phyloP scores from a whole-genome alignment of 805 yeast species.

The Peterozyma toletana region DNA sequence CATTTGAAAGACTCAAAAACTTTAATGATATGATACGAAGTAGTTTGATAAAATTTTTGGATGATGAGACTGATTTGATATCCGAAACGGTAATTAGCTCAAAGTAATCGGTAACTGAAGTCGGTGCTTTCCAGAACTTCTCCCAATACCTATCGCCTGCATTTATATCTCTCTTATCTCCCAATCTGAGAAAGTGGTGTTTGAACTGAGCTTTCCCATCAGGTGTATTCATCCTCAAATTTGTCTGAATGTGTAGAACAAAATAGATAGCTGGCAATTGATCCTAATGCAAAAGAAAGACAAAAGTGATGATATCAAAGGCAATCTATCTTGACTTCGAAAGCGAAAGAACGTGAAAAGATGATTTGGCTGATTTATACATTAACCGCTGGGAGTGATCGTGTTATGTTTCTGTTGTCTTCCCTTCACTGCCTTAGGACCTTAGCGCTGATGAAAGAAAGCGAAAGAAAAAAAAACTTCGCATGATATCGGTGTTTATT shows the following conservation, averaged over 20 bases:
- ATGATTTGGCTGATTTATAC: too few relatives aligned
- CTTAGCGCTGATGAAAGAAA: too few relatives aligned
- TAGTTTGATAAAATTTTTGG: constrained; percentile 54
- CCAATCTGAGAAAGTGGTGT: constrained; percentile 52
- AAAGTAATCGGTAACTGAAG: constrained; percentile 48
- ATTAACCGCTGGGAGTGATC: too few relatives aligned
- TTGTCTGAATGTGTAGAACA: background rate
- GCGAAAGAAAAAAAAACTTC: too few relatives aligned
- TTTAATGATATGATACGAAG: constrained; percentile 31
- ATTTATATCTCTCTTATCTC: constrained; percentile 33
- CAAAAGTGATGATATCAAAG: too few relatives aligned
- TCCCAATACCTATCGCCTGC: constrained; percentile 35
- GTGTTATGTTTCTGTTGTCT: too few relatives aligned
- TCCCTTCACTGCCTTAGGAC: too few relatives aligned
- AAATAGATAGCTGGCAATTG: background rate
- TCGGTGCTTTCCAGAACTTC: constrained; percentile 40
- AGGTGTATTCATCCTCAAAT: constrained; percentile 54
- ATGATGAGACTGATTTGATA: constrained; percentile 49
- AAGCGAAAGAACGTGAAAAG: too few relatives aligned
- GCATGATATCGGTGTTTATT: too few relatives aligned
- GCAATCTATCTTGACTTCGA: too few relatives aligned
- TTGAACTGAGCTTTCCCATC: constrained; percentile 60
- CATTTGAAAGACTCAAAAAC: constrained; percentile 12
- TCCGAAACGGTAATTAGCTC: constrained; percentile 50
- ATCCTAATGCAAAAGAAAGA: background rate